Evolutionary conservation across 345 rosid genomes (phyloP).

Genomic region (Streptanthus diversifolius): DNA sequence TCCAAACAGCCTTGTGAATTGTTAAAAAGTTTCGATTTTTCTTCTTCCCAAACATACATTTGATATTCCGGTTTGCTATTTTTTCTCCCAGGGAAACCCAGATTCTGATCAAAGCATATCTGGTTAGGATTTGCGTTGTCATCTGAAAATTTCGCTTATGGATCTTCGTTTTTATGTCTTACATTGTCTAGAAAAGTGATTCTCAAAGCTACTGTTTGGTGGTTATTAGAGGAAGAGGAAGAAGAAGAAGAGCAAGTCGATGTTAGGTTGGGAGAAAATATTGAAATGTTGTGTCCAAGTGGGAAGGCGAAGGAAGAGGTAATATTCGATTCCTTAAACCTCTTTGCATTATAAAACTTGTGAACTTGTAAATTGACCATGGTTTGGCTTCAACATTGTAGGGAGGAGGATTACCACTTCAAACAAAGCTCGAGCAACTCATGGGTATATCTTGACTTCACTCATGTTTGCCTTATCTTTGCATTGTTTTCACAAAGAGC

Average conservation of each 20-base stretch:
- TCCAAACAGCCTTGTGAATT: neutral
- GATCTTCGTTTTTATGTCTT: neutral
- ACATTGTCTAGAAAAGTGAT: neutral
- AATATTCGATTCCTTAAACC: neutral
- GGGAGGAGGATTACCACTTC: constrained; percentile 64
- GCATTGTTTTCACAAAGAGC: neutral
- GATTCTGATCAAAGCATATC: constrained; percentile 75
- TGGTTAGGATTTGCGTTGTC: constrained; percentile 34
- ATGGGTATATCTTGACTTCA: constrained; percentile 41
- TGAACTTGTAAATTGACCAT: neutral
- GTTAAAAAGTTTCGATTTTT: neutral
- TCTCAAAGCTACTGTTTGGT: constrained; percentile 1
- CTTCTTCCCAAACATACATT: neutral
- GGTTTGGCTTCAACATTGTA: constrained; percentile 26
- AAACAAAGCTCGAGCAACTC: constrained; percentile 60
- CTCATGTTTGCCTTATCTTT: neutral
- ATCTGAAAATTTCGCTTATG: neutral
- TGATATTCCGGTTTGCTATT: constrained; percentile 3
- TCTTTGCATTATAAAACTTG: neutral
- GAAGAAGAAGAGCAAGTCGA: constrained; percentile 44
- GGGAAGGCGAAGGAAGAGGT: constrained; percentile 41
- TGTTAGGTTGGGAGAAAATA: constrained; percentile 36
- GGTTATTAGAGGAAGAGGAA: constrained; percentile 33
- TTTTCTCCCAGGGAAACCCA: constrained; percentile 40
- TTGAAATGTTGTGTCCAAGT: constrained; percentile 37